These are phyloP conservation scores for Exophiala viscosa DNA, from an alignment of 2,329 filamentous ascomycete species.

Conservation along the genomic window DNA sequence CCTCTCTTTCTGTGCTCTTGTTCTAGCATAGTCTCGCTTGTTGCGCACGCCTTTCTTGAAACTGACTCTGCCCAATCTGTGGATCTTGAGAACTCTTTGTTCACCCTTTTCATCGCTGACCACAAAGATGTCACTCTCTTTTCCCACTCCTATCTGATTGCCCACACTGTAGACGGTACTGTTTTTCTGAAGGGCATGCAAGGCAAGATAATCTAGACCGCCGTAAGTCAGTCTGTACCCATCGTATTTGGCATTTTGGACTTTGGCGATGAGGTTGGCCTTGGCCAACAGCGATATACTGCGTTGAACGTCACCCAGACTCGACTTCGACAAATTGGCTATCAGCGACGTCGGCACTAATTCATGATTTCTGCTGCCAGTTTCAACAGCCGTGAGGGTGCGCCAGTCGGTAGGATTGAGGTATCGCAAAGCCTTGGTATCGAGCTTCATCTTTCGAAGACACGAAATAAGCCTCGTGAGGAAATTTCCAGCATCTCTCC, in stretches of 20 bases:
- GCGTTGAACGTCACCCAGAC: conserved; percentile 69
- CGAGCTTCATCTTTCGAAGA: conserved; percentile 73
- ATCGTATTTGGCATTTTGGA: conserved; percentile 96
- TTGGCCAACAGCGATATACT: conserved; percentile 91
- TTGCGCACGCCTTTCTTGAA: conserved; percentile 87
- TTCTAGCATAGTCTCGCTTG: conserved; percentile 90
- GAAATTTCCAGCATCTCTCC: not conserved
- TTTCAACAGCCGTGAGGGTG: conserved; percentile 86
- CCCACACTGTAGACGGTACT: conserved; percentile 86
- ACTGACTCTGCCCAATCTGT: conserved; percentile 89
- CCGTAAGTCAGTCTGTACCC: conserved; percentile 96
- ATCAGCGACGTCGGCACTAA: conserved; percentile 90
- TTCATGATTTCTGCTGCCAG: conserved; percentile 94
- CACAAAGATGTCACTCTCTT: conserved; percentile 95
- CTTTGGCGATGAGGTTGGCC: conserved; percentile 80
- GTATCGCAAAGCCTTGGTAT: conserved; percentile 90
- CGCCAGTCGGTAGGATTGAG: conserved; percentile 91
- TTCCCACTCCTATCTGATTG: conserved; percentile 90
- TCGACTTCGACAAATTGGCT: conserved; percentile 72
- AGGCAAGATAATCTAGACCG: conserved; percentile 92
- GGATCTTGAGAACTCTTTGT: conserved; percentile 89
- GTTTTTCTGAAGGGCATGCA: conserved; percentile 80
- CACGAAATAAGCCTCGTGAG: not conserved
- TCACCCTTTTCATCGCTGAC: conserved; percentile 74
- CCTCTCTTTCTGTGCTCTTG: conserved; percentile 38